Evolutionary conservation across 805 yeast genomes (phyloP).

Genomic region (Schizosaccharomyces pombe): DNA sequence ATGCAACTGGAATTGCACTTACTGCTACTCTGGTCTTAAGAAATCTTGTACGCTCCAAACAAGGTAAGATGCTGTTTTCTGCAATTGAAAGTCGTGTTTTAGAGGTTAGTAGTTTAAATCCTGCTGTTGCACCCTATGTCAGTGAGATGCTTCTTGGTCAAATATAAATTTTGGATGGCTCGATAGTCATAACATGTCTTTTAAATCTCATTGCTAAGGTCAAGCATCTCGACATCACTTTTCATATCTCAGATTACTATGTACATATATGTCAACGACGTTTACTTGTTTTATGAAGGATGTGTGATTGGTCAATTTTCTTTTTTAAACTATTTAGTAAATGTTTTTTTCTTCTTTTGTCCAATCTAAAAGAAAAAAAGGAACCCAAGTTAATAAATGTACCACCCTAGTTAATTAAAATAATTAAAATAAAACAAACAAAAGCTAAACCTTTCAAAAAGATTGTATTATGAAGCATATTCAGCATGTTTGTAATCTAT

Average conservation of each 20-base stretch:
- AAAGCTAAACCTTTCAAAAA: no score
- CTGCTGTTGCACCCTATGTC: slow-evolving; percentile 1
- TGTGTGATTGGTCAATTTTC: not conserved
- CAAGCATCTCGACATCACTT: no score
- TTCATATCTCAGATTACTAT: no score
- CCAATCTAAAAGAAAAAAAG: not conserved
- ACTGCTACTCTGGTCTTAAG: slow-evolving; percentile 18
- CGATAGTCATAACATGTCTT: no score
- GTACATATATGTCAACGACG: no score
- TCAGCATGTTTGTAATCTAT: slow-evolving; percentile 38
- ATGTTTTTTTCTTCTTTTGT: not conserved
- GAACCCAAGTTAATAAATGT: no score
- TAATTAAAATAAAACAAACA: no score
- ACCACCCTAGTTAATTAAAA: no score
- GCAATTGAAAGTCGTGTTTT: not conserved
- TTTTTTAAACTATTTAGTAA: not conserved
- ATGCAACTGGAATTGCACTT: slow-evolving; percentile 12
- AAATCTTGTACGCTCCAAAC: slow-evolving; percentile 15
- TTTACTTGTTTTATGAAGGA: no score
- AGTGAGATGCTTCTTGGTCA: slow-evolving; percentile 2
- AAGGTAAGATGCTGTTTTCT: not conserved
- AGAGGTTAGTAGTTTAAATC: not conserved
- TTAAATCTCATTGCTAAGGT: no score
- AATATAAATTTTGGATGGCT: no score
- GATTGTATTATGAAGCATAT: no score